Evolutionary conservation across 805 yeast species (phyloP).

Genomic region (Yamadazyma laniorum): DNA sequence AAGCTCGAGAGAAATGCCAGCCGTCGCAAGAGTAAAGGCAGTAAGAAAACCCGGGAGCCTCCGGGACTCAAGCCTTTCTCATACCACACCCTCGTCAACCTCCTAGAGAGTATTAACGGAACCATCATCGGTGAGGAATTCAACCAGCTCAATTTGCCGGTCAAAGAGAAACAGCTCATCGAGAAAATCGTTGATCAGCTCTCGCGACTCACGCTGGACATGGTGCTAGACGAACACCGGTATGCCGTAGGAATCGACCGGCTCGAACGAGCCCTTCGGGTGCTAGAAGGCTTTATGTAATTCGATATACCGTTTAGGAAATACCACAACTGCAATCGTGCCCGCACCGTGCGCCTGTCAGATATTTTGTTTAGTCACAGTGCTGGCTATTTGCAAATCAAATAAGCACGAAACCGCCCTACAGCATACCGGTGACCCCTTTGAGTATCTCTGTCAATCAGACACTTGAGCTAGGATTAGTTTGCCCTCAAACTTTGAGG

Average conservation of each 20-base stretch:
- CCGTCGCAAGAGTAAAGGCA: not conserved
- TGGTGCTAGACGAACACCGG: slow-evolving; percentile 80
- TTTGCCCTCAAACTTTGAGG: no score
- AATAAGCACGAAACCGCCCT: no score
- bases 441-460: no score
- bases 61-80: slow-evolving; percentile 35
- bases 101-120: slow-evolving; percentile 58
- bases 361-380: no score
- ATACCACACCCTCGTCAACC: slow-evolving; percentile 46
- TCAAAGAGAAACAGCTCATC: slow-evolving; percentile 71
- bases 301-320: no score
- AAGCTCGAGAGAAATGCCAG: slow-evolving; percentile 18
- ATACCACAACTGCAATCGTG: no score
- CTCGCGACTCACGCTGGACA: slow-evolving; percentile 83
- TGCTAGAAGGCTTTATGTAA: slow-evolving; percentile 73
- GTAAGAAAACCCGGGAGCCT: slow-evolving; percentile 11
- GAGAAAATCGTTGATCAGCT: slow-evolving; percentile 86
- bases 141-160: slow-evolving; percentile 67
- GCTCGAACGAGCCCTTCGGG: slow-evolving; percentile 76
- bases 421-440: no score
- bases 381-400: no score
- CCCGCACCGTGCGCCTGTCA: no score
- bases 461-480: no score
- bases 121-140: slow-evolving; percentile 69
- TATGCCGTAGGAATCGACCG: slow-evolving; percentile 78